A percentile compares a stretch with the other conserved stretches of the same genome.
phyloP scores from a whole-genome alignment of 1,284 basidiomycete genomes.

The Cutaneotrichosporon spelunceum region DNA sequence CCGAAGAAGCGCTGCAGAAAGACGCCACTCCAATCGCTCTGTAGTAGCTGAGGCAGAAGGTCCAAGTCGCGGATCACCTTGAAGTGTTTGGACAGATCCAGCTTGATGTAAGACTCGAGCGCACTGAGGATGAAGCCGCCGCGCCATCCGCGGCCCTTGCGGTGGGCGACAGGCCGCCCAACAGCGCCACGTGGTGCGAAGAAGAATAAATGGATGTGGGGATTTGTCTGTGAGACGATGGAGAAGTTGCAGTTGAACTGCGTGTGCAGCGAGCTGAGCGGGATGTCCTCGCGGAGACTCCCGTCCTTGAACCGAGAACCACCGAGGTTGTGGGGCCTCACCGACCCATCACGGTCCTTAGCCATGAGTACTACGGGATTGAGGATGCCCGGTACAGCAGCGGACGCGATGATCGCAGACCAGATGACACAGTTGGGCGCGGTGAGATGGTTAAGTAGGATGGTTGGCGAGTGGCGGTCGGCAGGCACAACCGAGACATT shows the following conservation, averaged over 20 bases:
- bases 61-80: constrained; percentile 91
- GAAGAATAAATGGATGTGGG: constrained; percentile 97
- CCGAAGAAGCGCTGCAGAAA: constrained; percentile 67
- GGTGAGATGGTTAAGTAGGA: constrained; percentile 91
- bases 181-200: constrained; percentile 91
- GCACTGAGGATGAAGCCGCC: constrained; percentile 93
- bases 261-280: constrained; percentile 84
- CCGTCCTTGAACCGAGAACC: constrained; percentile 84
- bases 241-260: constrained; percentile 95
- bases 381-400: constrained; percentile 52
- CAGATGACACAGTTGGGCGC: constrained; percentile 76
- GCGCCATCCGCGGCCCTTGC: constrained; percentile 63
- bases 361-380: constrained; percentile 76
- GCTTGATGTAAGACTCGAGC: constrained; percentile 86
- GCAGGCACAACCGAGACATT: constrained; percentile 95
- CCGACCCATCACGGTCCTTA: constrained; percentile 75
- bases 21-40: constrained; percentile 92
- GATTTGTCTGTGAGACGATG: constrained; percentile 90
- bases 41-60: constrained; percentile 76
- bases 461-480: constrained; percentile 94
- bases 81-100: constrained; percentile 88
- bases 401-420: constrained; percentile 54
- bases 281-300: constrained; percentile 86
- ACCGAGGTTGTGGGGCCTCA: constrained; percentile 93
- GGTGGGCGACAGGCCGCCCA: constrained; percentile 54